phyloP scores from a whole-genome alignment of 2,329 filamentous ascomycete species.

The Cordyceps farinosa region DNA sequence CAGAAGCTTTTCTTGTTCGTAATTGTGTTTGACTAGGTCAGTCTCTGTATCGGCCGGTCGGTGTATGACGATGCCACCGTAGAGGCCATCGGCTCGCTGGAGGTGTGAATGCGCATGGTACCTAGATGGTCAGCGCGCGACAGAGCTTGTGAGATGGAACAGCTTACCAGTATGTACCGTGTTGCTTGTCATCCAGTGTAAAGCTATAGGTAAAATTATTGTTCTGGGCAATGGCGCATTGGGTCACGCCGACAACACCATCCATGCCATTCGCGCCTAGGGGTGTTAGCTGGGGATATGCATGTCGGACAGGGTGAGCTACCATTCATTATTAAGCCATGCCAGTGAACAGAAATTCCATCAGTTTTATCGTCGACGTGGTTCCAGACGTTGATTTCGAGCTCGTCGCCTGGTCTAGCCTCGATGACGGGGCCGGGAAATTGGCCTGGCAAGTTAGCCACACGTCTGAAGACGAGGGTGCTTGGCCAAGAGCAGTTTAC shows the following conservation, averaged over 20 bases:
- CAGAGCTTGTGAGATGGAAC: too few species aligned
- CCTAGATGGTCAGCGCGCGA: constrained; percentile 37
- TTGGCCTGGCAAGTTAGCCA: constrained; percentile 35
- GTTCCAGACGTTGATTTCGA: constrained; percentile 41
- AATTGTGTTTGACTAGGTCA: constrained; percentile 10
- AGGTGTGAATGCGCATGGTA: constrained; percentile 29
- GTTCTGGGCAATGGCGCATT: constrained; percentile 51
- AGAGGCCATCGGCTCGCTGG: constrained; percentile 19
- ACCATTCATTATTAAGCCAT: constrained; percentile 63
- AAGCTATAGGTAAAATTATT: constrained; percentile 48
- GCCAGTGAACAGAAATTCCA: constrained; percentile 61
- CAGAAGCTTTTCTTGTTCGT: constrained; percentile 16
- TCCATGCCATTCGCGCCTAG: constrained; percentile 56
- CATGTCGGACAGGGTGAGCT: neutral
- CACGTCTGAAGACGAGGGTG: neutral
- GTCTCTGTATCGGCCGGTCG: constrained; percentile 1
- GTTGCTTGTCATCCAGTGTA: constrained; percentile 11
- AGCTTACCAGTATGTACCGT: constrained; percentile 18
- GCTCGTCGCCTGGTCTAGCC: constrained; percentile 41
- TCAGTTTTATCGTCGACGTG: constrained; percentile 30
- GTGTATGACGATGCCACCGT: constrained; percentile 20
- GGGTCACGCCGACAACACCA: constrained; percentile 48
- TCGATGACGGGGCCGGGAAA: constrained; percentile 44
- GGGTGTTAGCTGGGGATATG: neutral
- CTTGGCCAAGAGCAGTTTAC: neutral